phyloP scores from a whole-genome alignment of 139 green algal genomes.

The Chara braunii region DNA sequence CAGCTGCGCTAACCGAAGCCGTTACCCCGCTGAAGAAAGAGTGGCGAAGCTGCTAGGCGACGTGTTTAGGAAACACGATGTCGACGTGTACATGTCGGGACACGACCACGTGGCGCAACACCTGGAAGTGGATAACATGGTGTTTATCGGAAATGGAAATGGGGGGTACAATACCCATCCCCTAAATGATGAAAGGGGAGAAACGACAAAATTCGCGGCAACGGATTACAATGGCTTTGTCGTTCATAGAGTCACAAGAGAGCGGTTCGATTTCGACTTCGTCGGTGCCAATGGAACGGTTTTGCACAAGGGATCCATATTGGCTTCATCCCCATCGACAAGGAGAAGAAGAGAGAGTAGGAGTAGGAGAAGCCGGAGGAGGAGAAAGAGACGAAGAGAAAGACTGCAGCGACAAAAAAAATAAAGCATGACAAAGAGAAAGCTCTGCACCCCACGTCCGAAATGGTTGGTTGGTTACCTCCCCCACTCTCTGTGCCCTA shows the following conservation, averaged over 20 bases:
- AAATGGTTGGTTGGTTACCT: too few relatives aligned
- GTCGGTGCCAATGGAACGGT: constrained; percentile 11
- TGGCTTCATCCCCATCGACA: too few relatives aligned
- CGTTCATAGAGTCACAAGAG: constrained; percentile 13
- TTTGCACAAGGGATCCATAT: constrained; percentile 17
- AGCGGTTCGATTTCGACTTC: constrained; percentile 10
- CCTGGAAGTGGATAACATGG: constrained; percentile 17
- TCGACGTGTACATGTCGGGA: constrained; percentile 31
- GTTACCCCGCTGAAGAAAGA: constrained; percentile 20
- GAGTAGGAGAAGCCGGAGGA: too few relatives aligned
- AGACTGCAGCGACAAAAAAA: too few relatives aligned
- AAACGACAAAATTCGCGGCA: constrained; percentile 18
- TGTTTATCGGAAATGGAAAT: constrained; percentile 34
- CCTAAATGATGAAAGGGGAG: neutral
- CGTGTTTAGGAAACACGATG: constrained; percentile 18
- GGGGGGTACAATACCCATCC: constrained; percentile 26
- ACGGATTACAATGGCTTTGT: constrained; percentile 17
- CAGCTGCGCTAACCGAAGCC: neutral
- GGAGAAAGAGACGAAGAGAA: too few relatives aligned
- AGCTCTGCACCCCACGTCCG: too few relatives aligned
- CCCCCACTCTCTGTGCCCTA: too few relatives aligned
- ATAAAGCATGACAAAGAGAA: too few relatives aligned
- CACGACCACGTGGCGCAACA: constrained; percentile 39
- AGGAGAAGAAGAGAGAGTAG: too few relatives aligned
- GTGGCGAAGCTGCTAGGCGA: constrained; percentile 4